Evolutionary conservation across 805 yeast species (phyloP).

Genomic region (Myxozyma melibiosi): DNA sequence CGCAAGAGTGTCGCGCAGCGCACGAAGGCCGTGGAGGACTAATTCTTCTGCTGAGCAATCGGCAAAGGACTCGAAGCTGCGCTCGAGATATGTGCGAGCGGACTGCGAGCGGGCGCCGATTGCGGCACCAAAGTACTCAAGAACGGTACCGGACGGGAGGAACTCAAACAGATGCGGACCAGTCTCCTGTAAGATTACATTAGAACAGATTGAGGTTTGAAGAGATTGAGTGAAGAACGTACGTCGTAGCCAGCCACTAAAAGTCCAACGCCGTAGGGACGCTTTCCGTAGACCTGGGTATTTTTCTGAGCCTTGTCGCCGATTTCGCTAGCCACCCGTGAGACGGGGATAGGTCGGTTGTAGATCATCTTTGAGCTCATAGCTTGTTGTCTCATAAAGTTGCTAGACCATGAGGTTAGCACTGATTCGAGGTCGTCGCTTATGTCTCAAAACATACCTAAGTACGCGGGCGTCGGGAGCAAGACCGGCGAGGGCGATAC

Average conservation of each 20-base stretch:
- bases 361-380: constrained; percentile 82
- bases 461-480: constrained; percentile 98
- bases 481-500: constrained; percentile 93
- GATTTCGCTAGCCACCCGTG: constrained; percentile 78
- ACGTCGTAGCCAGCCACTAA: constrained; percentile 82
- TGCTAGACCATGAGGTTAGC: constrained; percentile 49
- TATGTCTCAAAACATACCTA: constrained; percentile 9
- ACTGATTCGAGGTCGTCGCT: background rate
- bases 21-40: constrained; percentile 81
- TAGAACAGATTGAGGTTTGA: background rate
- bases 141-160: constrained; percentile 91
- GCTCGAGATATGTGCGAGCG: constrained; percentile 92
- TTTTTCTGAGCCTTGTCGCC: constrained; percentile 97
- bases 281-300: constrained; percentile 92
- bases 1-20: constrained; percentile 88
- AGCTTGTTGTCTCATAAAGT: constrained; percentile 86
- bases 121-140: constrained; percentile 91
- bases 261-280: constrained; percentile 98
- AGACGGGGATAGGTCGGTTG: constrained; percentile 80
- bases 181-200: constrained; percentile 51
- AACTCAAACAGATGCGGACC: constrained; percentile 95
- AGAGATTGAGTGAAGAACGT: background rate
- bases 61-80: constrained; percentile 70
- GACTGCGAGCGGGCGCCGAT: constrained; percentile 99
- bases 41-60: constrained; percentile 68